Conservation (phyloP, 805 yeast species). For the Nakazawaea peltata region DNA sequence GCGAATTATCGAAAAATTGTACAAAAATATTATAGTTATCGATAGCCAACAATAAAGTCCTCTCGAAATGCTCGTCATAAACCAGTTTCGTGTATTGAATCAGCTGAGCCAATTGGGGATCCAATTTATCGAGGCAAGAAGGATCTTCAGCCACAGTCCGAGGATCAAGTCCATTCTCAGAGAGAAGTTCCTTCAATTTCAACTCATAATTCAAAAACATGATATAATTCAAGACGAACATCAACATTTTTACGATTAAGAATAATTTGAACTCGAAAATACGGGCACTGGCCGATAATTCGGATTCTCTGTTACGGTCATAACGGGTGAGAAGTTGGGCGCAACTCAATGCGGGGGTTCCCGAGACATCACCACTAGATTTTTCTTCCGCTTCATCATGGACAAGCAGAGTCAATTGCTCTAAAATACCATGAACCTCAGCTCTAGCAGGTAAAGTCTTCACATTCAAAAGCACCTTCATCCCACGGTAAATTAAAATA, state of each 20-base stretch:
- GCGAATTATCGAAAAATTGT: conserved; percentile 20
- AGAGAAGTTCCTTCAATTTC: conserved; percentile 16
- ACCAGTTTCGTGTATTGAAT: conserved; percentile 23
- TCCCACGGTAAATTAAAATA: conserved; percentile 29
- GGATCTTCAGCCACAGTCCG: conserved; percentile 17
- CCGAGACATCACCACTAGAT: not conserved
- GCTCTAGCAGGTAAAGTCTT: conserved; percentile 26
- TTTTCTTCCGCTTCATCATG: conserved; percentile 7
- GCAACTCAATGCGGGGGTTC: conserved; percentile 8
- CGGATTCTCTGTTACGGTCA: conserved; percentile 13
- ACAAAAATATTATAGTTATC: conserved; percentile 28
- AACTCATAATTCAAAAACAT: conserved; percentile 29
- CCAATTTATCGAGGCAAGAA: conserved; percentile 13
- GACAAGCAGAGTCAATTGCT: conserved; percentile 13
- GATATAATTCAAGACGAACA: conserved; percentile 43
- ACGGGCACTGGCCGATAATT: conserved; percentile 12
- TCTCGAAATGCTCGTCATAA: conserved; percentile 26
- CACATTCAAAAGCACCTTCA: conserved; percentile 27
- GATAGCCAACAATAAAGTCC: conserved; percentile 25
- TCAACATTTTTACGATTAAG: conserved; percentile 34
- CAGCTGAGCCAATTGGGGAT: conserved; percentile 20
- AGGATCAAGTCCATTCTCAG: conserved; percentile 23
- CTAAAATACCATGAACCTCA: conserved; percentile 19
- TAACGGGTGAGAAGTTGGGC: conserved; percentile 13
- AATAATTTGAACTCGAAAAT: conserved; percentile 23